Evolutionary conservation across 768 basidiomycete species (phyloP), one percentile per base, ranked within the genome.

Genomic region (Psilocybe azurescens): DNA sequence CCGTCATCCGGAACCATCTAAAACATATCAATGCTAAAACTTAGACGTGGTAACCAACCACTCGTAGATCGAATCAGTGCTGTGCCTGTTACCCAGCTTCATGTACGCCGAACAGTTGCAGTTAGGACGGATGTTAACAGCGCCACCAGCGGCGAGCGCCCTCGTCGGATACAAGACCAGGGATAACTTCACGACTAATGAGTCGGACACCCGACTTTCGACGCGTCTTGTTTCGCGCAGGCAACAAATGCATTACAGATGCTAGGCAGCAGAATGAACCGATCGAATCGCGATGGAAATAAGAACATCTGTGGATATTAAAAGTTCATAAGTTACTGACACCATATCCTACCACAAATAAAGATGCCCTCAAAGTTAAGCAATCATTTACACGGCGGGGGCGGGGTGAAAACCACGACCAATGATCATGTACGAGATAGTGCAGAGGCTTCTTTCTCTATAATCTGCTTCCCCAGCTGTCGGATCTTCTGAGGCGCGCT

Each of bases 381-480:
- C n/a, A 14, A 13, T 44, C 41, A 3, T 44, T 44, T 16, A 14
- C 24, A 24, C 24, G 24, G 24, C 14, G 11, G 5, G 14, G 41
- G 41, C 6, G 5, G 41, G 5, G 9, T 13, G 7, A 44, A 44
- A 44, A 44, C 5, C 41, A 44, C 41, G 41, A 38, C 11, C 28
- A 14, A n/a, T 32, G 44, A 18, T 47, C 33, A 63, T 41, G 49
- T 18, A 30, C 36, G 30, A 39, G 48, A 36, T 29, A 56, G 51
- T 14, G 38, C 39, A 32, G 61, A 20, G 16, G 33, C 53, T 20
- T 63, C 76, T 50, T 74, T 69, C 58, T 54, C 36, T 3, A 75
- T 61, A 52, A 78, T 78, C 64, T 74, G 69, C 63, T 74, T 65
- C 33, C 75, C 76, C 3, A 77, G 58, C 4, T 65, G 61, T 62